phyloP scores from a whole-genome alignment of 2,329 filamentous ascomycete genomes.

The Fusarium redolens region DNA sequence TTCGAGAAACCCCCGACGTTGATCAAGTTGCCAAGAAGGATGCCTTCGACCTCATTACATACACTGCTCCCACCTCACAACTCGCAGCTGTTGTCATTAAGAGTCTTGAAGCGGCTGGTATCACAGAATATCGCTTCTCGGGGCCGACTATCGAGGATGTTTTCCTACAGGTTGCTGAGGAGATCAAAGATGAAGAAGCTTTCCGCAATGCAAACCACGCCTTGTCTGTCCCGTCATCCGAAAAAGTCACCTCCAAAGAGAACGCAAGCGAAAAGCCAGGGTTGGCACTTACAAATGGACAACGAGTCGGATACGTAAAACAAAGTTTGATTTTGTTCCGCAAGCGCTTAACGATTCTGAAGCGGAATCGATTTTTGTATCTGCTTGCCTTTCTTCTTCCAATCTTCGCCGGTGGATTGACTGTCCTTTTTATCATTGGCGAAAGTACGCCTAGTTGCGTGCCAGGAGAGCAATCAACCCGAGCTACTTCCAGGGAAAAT shows the following conservation, averaged over 20 bases:
- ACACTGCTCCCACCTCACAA: conserved; percentile 75
- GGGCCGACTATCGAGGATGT: conserved; percentile 94
- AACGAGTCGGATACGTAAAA: conserved; percentile 73
- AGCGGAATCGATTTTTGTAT: conserved; percentile 82
- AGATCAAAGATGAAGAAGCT: conserved; percentile 69
- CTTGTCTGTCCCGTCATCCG: conserved; percentile 30
- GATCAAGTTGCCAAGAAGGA: conserved; percentile 67
- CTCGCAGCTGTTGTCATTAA: conserved; percentile 78
- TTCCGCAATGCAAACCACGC: conserved; percentile 42
- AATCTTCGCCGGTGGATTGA: conserved; percentile 81
- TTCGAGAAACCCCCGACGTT: conserved; percentile 62
- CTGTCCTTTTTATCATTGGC: conserved; percentile 77
- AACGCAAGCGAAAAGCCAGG: conserved; percentile 48
- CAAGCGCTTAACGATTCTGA: conserved; percentile 82
- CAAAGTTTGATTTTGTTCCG: conserved; percentile 81
- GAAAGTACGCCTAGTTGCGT: conserved; percentile 65
- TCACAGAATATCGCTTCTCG: conserved; percentile 84
- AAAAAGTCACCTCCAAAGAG: conserved; percentile 39
- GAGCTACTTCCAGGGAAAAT: conserved; percentile 51
- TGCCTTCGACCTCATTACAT: conserved; percentile 78
- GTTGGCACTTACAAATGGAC: conserved; percentile 74
- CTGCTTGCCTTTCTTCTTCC: conserved; percentile 80
- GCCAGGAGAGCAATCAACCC: conserved; percentile 59
- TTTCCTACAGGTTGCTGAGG: conserved; percentile 86
- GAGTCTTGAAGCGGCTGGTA: conserved; percentile 71